These are phyloP conservation scores for Viola pubescens DNA, from an alignment of 441 rosid species.

Conservation along the genomic window DNA sequence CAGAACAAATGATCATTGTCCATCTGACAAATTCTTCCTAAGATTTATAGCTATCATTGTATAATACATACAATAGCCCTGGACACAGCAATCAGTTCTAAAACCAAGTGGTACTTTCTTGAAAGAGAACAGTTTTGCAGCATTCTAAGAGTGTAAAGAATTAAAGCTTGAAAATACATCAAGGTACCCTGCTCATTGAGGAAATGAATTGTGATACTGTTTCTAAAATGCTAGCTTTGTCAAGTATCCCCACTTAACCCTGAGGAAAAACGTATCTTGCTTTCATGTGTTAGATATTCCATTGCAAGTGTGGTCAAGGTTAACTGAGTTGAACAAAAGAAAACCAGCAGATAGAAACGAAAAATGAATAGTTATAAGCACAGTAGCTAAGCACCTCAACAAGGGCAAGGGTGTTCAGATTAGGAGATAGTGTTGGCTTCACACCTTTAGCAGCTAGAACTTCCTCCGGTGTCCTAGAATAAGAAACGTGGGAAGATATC, in stretches of 20 bases:
- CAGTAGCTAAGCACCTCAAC: conserved; percentile 48
- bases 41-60: too few species aligned
- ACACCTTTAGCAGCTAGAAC: conserved; percentile 96
- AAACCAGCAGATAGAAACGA: neutral
- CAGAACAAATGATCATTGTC: conserved; percentile 7
- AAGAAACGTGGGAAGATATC: neutral
- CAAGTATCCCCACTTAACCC: neutral
- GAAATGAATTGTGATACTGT: too few species aligned
- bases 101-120: too few species aligned
- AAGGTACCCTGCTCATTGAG: neutral
- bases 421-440: conserved; percentile 88
- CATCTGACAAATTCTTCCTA: conserved; percentile 9
- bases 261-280: too few species aligned
- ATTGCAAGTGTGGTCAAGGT: neutral
- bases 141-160: too few species aligned
- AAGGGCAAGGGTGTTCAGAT: conserved; percentile 77
- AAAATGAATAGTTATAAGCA: conserved; percentile 2
- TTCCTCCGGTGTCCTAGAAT: conserved; percentile 75
- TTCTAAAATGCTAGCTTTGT: neutral
- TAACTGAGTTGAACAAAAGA: neutral
- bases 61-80: too few species aligned
- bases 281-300: neutral
- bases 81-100: too few species aligned
- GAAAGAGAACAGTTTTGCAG: too few species aligned
- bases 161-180: neutral